A percentile compares a stretch with the other conserved stretches of the same genome.
Conservation (phyloP, 2,329 filamentous ascomycete species). For the Trichoderma hamatum region DNA sequence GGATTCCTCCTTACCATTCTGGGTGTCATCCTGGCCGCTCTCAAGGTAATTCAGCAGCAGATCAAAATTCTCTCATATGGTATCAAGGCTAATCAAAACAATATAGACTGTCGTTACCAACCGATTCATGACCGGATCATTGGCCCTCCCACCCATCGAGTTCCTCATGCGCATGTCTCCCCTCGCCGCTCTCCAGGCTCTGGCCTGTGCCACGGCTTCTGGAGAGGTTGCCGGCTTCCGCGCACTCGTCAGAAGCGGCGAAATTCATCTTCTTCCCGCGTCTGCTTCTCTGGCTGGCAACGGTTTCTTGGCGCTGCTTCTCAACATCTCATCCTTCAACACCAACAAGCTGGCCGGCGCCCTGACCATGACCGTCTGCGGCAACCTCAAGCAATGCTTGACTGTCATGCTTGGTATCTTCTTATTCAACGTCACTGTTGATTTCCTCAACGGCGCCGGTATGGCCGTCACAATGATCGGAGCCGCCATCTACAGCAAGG, state of each 20-base stretch:
- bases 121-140: conserved; percentile 63
- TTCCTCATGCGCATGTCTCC: conserved; percentile 66
- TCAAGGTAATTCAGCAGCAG: conserved; percentile 48
- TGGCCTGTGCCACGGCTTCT: conserved; percentile 54
- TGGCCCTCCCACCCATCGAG: conserved; percentile 61
- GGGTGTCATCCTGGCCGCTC: conserved; percentile 56
- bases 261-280: conserved; percentile 42
- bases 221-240: conserved; percentile 55
- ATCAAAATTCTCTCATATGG: background rate
- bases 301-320: conserved; percentile 56
- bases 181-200: conserved; percentile 58
- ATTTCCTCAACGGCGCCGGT: conserved; percentile 57
- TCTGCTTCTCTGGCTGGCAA: conserved; percentile 53
- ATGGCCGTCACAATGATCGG: conserved; percentile 59
- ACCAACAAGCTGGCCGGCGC: conserved; percentile 62
- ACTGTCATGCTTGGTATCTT: conserved; percentile 58
- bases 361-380: conserved; percentile 62
- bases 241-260: conserved; percentile 40
- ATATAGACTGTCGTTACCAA: conserved; percentile 62
- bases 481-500: conserved; percentile 60
- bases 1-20: conserved; percentile 60
- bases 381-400: conserved; percentile 61
- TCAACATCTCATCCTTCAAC: conserved; percentile 61
- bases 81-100: conserved; percentile 17
- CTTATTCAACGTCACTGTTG: conserved; percentile 55